Evolutionary conservation across 78 protist genomes (phyloP), one percentile per base, ranked within the genome.

Genomic region (Dictyostelium purpureum): DNA sequence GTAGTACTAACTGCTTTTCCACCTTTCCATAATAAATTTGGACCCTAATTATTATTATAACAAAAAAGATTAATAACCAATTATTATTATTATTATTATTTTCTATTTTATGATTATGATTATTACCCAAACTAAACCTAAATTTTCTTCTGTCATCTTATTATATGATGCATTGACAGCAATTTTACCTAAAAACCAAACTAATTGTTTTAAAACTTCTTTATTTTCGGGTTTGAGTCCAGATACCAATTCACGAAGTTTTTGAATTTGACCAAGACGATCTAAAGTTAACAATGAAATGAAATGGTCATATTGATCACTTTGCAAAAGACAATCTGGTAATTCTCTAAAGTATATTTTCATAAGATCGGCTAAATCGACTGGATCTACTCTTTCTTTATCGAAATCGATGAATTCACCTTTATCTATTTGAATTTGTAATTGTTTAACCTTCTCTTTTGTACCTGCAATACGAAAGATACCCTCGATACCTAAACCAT

Each of bases 391-490:
- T 43, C 71, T 83, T 6, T 37, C 38, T 7, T 37, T 28, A 6
- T 51, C 54, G 14, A 51, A 83, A 7, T 83, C 90, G 9, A 83
- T 83, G 18, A 37, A 21, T 5, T 83, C 90, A 4, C 90, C 90
- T 14, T 49, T 38, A 37, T 83, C 90, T 31, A 83, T 28, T 37
- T 83, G 90, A 42, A 43, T 83, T 66, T 83, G 90, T 43, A 83
- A 66, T 35, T 71, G 90, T 57, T 83, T 83, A 9, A 83, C 90
- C 19, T 75, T 74, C 6, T 83, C 90, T 42, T 83, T 83, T 4
- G 90, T 71, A 35, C 90, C 90, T n/a, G 90, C 90, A 56, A 83
- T 83, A 70, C 90, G 79, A 57, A 83, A 83, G 69, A 83, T 83
- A 57, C 90, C 90, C 10, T 83, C 90, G 16, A 83, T 83, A 56